Evolutionary conservation across 352 stramenopile genomes (phyloP).

Genomic region (Pythium aquatile): DNA sequence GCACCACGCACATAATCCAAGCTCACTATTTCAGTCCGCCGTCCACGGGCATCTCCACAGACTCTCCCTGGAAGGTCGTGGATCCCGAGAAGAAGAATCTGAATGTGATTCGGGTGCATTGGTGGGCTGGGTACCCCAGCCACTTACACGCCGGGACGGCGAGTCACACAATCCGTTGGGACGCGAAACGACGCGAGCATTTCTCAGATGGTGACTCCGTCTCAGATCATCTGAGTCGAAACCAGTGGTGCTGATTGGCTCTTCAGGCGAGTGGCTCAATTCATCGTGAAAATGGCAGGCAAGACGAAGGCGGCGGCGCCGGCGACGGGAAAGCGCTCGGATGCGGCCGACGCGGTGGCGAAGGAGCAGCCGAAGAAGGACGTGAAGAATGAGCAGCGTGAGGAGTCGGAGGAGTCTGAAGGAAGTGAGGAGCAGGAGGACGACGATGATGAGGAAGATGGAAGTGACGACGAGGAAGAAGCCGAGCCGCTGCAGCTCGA

Average conservation of each 20-base stretch:
- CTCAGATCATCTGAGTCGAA: constrained; percentile 16
- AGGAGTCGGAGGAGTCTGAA: not conserved
- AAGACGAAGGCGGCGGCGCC: constrained; percentile 9
- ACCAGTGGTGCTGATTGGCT: constrained; percentile 10
- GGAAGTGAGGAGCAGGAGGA: constrained; percentile 14
- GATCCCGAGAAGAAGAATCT: constrained; percentile 62
- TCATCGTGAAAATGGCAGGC: constrained; percentile 8
- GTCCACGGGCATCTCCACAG: constrained; percentile 74
- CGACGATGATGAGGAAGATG: constrained; percentile 10
- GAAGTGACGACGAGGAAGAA: constrained; percentile 19
- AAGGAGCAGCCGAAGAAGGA: not conserved
- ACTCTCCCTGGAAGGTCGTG: constrained; percentile 75
- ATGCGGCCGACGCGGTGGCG: not conserved
- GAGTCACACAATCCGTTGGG: not conserved
- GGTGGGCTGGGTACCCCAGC: no score
- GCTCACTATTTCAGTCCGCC: constrained; percentile 77
- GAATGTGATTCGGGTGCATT: no score
- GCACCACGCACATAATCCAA: not conserved
- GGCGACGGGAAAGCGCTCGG: constrained; percentile 2
- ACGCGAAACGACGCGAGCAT: constrained; percentile 22
- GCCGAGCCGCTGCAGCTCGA: constrained; percentile 28
- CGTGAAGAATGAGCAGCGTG: not conserved
- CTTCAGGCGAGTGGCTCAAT: not conserved
- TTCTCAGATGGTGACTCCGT: constrained; percentile 3
- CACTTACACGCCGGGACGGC: no score